Evolutionary conservation across 73 alveolate species (phyloP).

Genomic region (Chromera velia): DNA sequence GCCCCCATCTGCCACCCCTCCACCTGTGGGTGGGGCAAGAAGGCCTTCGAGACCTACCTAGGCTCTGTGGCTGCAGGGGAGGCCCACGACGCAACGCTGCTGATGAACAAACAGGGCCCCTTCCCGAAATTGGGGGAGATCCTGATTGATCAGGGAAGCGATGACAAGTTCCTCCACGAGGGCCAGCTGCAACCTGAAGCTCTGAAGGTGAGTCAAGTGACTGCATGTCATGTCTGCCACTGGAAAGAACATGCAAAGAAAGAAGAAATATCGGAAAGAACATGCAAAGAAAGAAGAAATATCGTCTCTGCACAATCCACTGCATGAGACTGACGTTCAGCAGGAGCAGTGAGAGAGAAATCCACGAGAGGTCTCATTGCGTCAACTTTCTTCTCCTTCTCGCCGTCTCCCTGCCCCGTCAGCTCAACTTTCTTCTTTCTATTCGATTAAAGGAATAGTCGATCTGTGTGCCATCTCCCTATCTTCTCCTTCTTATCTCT

Average conservation of each 20-base stretch:
- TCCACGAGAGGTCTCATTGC: background rate
- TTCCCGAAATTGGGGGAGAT: constrained; percentile 14
- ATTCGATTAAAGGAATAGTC: no score
- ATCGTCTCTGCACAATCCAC: background rate
- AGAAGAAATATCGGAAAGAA: no score
- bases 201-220: background rate
- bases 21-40: constrained; percentile 22
- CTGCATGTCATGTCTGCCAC: background rate
- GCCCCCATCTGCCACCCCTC: constrained; percentile 11
- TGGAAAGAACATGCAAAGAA: background rate
- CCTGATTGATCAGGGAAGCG: constrained; percentile 55
- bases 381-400: no score
- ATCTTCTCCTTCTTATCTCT: no score
- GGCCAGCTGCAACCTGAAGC: background rate
- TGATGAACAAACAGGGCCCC: constrained; percentile 19
- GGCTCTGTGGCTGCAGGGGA: constrained; percentile 56
- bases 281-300: background rate
- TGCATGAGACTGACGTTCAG: background rate
- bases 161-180: constrained; percentile 45
- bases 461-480: no score
- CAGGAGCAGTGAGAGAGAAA: background rate
- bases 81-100: constrained; percentile 48
- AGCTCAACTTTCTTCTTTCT: no score
- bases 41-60: constrained; percentile 48
- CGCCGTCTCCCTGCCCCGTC: no score